Base-by-base conservation (phyloP, 2,329 filamentous ascomycete species). In the Aspergillus quadrilineatus region DNA sequence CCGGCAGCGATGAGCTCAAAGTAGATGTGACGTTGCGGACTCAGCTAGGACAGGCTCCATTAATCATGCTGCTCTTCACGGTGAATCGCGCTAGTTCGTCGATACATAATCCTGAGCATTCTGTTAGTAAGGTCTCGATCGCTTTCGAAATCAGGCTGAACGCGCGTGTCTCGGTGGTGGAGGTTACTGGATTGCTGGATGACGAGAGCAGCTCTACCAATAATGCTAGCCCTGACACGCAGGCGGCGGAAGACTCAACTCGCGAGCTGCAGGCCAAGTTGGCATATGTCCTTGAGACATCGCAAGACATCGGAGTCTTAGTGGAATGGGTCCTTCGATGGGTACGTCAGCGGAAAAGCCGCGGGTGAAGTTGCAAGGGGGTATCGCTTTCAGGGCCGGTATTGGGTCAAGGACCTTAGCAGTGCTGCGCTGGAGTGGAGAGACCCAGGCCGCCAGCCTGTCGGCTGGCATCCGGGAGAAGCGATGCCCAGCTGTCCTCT, bases 321-420 rank as follows among this genome's bases (percentile, higher is more conserved):
- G 74, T 79, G 28, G 76, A 78, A 68, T 78, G 75, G 74, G 67
- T 76, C 56, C 57, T 75, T 49, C 69, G 65, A 59, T 73, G 69
- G 70, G 61, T 67, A 60, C 66, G 67, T 53, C 69, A 69, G 60
- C 68, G 65, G 34, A 64, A 63, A 43, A 61, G 55, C 57, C 62
- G 62, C 53, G 62, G 61, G 51, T 64, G 59, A 66, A 29, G 36
- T 47, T 42, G 32, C 8, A 14, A 17, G 39, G 22, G 29, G 53
- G 39, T 52, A 50, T 39, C 32, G 26, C 41, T 37, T 39, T 30
- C 41, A 26, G 15, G 17, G 42, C 17, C 30, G 37, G 44, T 22
- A 57, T 53, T 57, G 55, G 55, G 26, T 53, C 32, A 42, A 34
- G n/a, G 26, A 53, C 45, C 45, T 39, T 45, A 53, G 55, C 55